Conservation (phyloP, 345 rosid species). For the Melaleuca alternifolia region DNA sequence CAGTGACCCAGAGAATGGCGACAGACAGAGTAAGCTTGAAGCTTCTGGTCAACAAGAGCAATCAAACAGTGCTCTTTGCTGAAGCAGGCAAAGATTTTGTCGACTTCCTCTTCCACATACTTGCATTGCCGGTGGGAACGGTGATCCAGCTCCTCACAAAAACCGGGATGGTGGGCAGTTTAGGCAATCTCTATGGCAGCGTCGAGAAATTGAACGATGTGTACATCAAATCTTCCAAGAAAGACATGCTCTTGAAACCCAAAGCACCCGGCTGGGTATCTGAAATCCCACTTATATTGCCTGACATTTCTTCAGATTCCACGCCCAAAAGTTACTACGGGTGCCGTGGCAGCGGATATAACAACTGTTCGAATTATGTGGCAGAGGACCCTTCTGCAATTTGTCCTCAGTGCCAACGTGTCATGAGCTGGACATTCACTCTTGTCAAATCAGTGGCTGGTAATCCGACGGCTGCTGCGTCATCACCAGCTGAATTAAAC, state of each 20-base stretch:
- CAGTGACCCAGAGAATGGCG: not conserved
- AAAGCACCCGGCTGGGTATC: not conserved
- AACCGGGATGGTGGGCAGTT: not conserved
- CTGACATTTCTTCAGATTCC: not conserved
- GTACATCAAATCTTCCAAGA: not conserved
- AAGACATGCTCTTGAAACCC: not conserved
- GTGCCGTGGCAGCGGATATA: not conserved
- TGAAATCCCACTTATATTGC: not conserved
- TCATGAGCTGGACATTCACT: accelerated
- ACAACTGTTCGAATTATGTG: not conserved
- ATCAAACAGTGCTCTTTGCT: not conserved
- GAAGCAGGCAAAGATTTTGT: conserved; percentile 1
- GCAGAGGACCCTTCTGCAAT: not conserved
- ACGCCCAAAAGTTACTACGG: not conserved
- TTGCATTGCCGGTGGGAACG: conserved; percentile 7
- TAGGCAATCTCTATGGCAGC: not conserved
- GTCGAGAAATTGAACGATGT: not conserved
- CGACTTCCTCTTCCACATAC: not conserved
- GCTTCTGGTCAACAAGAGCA: not conserved
- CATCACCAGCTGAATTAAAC: not conserved
- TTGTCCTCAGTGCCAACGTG: not conserved
- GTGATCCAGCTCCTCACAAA: not conserved
- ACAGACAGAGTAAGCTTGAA: not conserved
- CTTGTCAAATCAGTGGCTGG: not conserved
- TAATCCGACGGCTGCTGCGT: not conserved